Percentiles rank a stretch among this genome's conserved stretches.
phyloP scores from a whole-genome alignment of 2,329 filamentous ascomycete species.

The Escovopsis weberi region DNA sequence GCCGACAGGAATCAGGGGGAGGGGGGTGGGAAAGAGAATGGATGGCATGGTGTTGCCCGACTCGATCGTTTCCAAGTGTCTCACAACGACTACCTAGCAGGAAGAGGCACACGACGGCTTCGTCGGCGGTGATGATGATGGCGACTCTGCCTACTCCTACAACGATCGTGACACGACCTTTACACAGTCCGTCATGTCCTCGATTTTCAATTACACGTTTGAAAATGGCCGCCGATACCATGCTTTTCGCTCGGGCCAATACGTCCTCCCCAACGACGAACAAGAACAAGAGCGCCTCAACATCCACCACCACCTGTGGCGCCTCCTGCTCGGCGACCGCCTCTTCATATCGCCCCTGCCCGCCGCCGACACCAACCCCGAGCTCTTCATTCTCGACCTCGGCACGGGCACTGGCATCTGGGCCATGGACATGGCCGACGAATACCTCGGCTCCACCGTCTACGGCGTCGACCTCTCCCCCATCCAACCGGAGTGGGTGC shows the following conservation, averaged over 20 bases:
- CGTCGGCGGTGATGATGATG: conserved; percentile 14
- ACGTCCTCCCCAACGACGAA: conserved; percentile 35
- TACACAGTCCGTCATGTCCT: conserved; percentile 25
- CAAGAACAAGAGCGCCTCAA: conserved; percentile 40
- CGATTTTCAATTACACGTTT: conserved; percentile 28
- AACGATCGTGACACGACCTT: conserved; percentile 17
- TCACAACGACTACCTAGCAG: background rate
- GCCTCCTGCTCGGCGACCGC: conserved; percentile 26
- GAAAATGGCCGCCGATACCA: conserved; percentile 36
- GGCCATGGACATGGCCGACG: conserved; percentile 41
- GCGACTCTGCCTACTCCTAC: conserved; percentile 20
- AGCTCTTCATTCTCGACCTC: conserved; percentile 36
- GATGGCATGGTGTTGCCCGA: background rate
- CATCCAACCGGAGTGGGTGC: conserved; percentile 43
- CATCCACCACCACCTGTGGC: conserved; percentile 39
- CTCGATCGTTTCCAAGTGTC: background rate
- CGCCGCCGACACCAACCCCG: conserved; percentile 1
- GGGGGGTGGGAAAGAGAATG: no score
- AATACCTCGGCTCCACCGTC: conserved; percentile 21
- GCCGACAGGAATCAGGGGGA: no score
- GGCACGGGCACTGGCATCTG: conserved; percentile 50
- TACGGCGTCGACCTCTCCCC: conserved; percentile 42
- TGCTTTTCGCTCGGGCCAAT: conserved; percentile 29
- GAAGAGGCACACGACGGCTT: conserved; percentile 8
- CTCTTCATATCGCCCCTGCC: conserved; percentile 32